A percentile compares a stretch with the other conserved stretches of the same genome.
Evolutionary conservation across 2,329 filamentous ascomycete genomes (phyloP).

Genomic region (Cytospora chrysosperma): DNA sequence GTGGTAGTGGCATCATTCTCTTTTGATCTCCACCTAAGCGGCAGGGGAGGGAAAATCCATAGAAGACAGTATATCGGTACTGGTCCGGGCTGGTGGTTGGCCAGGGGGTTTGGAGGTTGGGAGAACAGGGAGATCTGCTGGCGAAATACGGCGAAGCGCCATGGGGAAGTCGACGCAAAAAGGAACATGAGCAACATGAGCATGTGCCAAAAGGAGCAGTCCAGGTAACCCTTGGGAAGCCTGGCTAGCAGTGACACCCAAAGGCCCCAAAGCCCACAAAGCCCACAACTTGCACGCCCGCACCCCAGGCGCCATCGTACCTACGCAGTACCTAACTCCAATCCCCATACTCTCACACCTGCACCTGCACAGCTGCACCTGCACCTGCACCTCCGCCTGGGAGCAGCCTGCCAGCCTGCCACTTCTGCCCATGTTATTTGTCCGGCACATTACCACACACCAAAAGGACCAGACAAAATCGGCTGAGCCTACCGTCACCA

Average conservation of each 20-base stretch:
- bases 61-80: not conserved
- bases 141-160: not conserved
- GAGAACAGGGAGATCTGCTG: not conserved
- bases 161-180: constrained; percentile 14
- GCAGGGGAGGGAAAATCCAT: too few species aligned
- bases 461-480: not conserved
- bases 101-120: not conserved
- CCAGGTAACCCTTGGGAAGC: too few species aligned
- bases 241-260: too few species aligned
- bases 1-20: not conserved
- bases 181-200: constrained; percentile 13
- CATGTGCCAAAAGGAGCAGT: constrained; percentile 6
- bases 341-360: not conserved
- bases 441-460: not conserved
- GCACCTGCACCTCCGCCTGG: not conserved
- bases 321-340: too few species aligned
- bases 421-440: not conserved
- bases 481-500: constrained; percentile 16
- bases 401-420: not conserved
- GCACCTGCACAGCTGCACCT: not conserved
- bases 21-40: not conserved
- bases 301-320: too few species aligned
- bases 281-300: too few species aligned
- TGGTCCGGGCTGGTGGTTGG: not conserved
- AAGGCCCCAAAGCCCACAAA: too few species aligned